These are phyloP conservation scores for Saturnispora bothae DNA, from an alignment of 805 yeast species.

Conservation along the genomic window DNA sequence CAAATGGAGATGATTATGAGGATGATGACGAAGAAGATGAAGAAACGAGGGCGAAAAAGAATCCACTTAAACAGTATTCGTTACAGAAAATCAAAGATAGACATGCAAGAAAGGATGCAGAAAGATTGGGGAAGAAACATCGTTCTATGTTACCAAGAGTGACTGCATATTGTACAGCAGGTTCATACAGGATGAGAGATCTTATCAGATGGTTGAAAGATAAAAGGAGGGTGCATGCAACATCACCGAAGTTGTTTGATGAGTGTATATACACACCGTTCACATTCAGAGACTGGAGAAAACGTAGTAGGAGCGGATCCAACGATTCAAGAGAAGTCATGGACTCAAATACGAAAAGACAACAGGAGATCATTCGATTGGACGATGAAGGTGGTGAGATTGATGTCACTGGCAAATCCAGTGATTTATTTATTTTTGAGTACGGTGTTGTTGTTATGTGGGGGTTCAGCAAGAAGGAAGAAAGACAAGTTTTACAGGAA, in stretches of 20 bases:
- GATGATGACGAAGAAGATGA: slow-evolving; percentile 8
- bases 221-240: slow-evolving; percentile 58
- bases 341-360: slow-evolving; percentile 3
- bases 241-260: slow-evolving; percentile 81
- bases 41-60: slow-evolving; percentile 28
- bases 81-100: slow-evolving; percentile 80
- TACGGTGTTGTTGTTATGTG: slow-evolving; percentile 96
- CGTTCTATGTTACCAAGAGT: slow-evolving; percentile 83
- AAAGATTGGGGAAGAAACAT: slow-evolving; percentile 77
- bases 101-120: slow-evolving; percentile 90
- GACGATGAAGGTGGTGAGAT: slow-evolving; percentile 96
- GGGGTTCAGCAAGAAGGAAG: slow-evolving; percentile 88
- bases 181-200: slow-evolving; percentile 83
- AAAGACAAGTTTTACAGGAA: slow-evolving; percentile 67
- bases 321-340: slow-evolving; percentile 1
- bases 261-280: slow-evolving; percentile 94
- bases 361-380: slow-evolving; percentile 41
- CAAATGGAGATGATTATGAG: slow-evolving; percentile 18
- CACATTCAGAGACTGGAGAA: slow-evolving; percentile 70
- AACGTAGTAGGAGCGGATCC: slow-evolving; percentile 16
- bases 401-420: slow-evolving; percentile 65
- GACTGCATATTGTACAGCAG: slow-evolving; percentile 93
- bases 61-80: slow-evolving; percentile 29
- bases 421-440: slow-evolving; percentile 82
- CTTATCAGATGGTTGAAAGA: slow-evolving; percentile 77